Evolutionary conservation across 176 grass and related monocot genomes (phyloP), one percentile per base, ranked within the genome.

Genomic region (Oryza glaberrima): DNA sequence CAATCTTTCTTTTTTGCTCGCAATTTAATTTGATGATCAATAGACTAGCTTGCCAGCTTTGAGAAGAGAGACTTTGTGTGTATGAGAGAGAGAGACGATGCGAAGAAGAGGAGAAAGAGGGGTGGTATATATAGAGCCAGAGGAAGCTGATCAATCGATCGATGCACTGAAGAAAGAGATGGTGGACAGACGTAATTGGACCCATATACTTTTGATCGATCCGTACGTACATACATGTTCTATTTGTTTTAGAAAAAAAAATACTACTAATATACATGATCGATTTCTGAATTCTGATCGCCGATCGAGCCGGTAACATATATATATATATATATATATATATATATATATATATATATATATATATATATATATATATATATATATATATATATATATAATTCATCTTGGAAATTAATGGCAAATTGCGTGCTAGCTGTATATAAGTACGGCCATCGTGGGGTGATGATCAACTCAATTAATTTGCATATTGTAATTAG

Each of bases 1-100:
- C 41, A 15, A 75, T 89, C 92, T 87, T 52, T 56, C 51, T 7
- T 19, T 56, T 1, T 49, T 49, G 47, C 47, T 19, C 16, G 15
- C 5, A 56, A 56, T 56, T 49, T 32, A 32, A 32, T 32, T 56
- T 49, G 47, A 48, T 48, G 46, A 48, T 48, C 11, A 2, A 48
- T 1, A 48, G 11, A 48, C 46, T 48, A 43, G 38, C 38, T 41
- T 41, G 34, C 34, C 4, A 38, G 36, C 4, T 38, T 38, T 38
- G 36, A 38, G 36, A 38, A 38, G 36, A 9, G 36, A 9, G 16
- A 56, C 16, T 14, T 3, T 49, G 3, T 49, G 52, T 6, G 54
- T 20, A 19, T 3, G 54, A n/a, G 54, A 58, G 54, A 56, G 52
- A 58, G 52, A 56, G 5, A 58, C 7, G 54, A n/a, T 58, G 54